These are phyloP conservation scores for Fusarium virguliforme DNA, from an alignment of 2,329 filamentous ascomycete species.

Conservation along the genomic window DNA sequence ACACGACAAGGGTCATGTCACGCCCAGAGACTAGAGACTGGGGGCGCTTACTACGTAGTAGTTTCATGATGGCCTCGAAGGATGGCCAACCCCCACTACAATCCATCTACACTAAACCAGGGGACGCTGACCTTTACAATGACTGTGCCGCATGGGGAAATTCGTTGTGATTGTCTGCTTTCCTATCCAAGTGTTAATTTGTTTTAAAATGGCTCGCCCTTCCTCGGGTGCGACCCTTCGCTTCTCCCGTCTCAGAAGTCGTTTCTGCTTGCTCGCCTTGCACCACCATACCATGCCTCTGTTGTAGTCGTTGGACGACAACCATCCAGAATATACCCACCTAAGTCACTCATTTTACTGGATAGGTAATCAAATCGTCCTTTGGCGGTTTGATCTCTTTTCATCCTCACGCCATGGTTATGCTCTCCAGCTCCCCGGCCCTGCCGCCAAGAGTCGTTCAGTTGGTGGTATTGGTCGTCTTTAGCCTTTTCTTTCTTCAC, in stretches of 20 bases:
- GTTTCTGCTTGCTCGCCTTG: constrained; percentile 22
- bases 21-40: constrained; percentile 38
- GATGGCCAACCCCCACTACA: constrained; percentile 41
- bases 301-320: constrained; percentile 36
- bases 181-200: constrained; percentile 34
- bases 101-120: constrained; percentile 46
- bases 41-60: constrained; percentile 19
- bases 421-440: constrained; percentile 46
- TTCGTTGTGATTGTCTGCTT: constrained; percentile 20
- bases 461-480: constrained; percentile 44
- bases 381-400: constrained; percentile 26
- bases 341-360: constrained; percentile 49
- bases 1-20: constrained; percentile 32
- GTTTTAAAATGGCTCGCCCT: constrained; percentile 46
- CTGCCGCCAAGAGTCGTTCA: constrained; percentile 46
- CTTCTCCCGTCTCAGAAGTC: constrained; percentile 10
- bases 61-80: constrained; percentile 49
- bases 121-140: constrained; percentile 36
- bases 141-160: constrained; percentile 31
- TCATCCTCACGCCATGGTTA: constrained; percentile 47
- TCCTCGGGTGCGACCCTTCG: constrained; percentile 28
- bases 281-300: constrained; percentile 47
- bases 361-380: constrained; percentile 21
- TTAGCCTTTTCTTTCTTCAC: constrained; percentile 51
- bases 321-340: constrained; percentile 41